Evolutionary conservation across 2,329 filamentous ascomycete species (phyloP), one percentile per base, ranked within the genome.

Genomic region (Diaporthe citri): DNA sequence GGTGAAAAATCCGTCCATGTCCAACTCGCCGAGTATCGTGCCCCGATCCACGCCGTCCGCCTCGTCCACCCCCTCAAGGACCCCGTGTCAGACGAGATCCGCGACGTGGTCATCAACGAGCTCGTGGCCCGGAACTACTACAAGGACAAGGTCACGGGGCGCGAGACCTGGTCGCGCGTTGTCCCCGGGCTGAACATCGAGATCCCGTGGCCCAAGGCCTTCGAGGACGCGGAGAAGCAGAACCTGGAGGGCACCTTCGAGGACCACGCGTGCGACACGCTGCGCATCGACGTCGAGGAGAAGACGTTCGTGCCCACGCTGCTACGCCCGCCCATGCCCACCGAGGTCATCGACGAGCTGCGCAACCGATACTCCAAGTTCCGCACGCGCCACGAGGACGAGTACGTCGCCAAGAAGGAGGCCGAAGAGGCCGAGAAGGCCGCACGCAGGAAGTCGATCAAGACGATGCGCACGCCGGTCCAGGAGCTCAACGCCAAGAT

Each of bases 301-400:
- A 88, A 87, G 80, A 94, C 94, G 1, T 98, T 94, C 82, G 87
- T 93, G 72, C 95, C 96, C n/a, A 94, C 91, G 48, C 87, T 98
- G 34, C 87, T 95, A 39, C 87, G 89, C 22, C 89, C 94, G 36
- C 96, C 96, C 20, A 95, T 98, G 89, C 95, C 96, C 7, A 85
- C 88, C 41, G 86, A 84, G n/a, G 90, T 98, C 51, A 89, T 97
- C 78, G 92, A 98, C 82, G 96, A 98, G 87, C 88, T 98, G 81
- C 90, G 95, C 81, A 93, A 94, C 87, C 93, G 92, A 82, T 97
- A 93, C 88, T 94, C 93, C 79, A 91, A 90, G 80, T 97, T 96
- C 90, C 89, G 95, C 80, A 95, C 92, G 71, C 89, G 94, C 64
- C 95, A 97, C 85, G 93, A 95, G 77, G 86, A 90, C 60, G 93